Conservation (phyloP, 768 basidiomycete species). For the Tubosaeta sp. region DNA sequence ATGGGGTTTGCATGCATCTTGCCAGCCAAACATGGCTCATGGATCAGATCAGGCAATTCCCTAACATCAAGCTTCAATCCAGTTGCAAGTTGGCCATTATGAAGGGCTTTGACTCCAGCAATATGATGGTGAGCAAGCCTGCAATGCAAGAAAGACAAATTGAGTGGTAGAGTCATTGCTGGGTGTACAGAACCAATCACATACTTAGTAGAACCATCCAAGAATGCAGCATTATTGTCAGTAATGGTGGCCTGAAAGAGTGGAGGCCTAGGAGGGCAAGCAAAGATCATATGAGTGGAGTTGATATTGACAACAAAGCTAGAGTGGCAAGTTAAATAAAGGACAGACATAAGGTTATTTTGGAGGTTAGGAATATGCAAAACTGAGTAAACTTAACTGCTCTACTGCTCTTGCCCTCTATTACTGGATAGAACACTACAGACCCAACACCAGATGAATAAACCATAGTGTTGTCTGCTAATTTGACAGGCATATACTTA, state of each 20-base stretch:
- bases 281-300: too few relatives aligned
- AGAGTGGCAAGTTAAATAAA: conserved; percentile 7
- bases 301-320: background rate
- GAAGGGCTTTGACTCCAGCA: background rate
- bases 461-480: too few relatives aligned
- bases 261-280: too few relatives aligned
- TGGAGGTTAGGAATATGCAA: conserved; percentile 15
- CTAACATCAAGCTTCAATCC: conserved; percentile 8
- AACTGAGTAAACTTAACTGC: conserved; percentile 14
- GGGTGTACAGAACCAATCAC: conserved; percentile 1
- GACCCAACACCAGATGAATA: too few relatives aligned
- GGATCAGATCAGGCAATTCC: conserved; percentile 5
- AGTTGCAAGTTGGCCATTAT: conserved; percentile 24
- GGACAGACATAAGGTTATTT: conserved; percentile 17
- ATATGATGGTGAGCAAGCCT: conserved; percentile 14
- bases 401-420: background rate
- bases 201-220: conserved; percentile 13
- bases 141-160: conserved; percentile 20
- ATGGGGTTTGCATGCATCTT: too few relatives aligned
- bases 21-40: background rate
- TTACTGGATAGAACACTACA: too few relatives aligned
- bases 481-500: too few relatives aligned
- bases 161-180: conserved; percentile 3
- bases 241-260: conserved; percentile 1
- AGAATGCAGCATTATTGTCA: conserved; percentile 13